Percentiles rank a stretch among this genome's conserved stretches.
Evolutionary conservation across 257 asterid species (phyloP).

Genomic region (Petrea volubilis): DNA sequence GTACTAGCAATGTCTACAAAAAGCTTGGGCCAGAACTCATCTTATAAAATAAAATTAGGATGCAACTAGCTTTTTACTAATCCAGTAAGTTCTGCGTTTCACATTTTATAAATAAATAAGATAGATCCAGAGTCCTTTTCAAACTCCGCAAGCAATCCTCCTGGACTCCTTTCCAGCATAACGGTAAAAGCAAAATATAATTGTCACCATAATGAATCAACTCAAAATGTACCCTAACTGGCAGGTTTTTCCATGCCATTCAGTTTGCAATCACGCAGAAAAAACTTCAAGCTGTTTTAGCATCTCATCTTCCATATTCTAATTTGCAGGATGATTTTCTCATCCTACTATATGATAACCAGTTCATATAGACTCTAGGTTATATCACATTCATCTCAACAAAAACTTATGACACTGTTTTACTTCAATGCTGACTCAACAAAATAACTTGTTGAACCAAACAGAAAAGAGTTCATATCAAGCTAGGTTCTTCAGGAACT

Average conservation of each 20-base stretch:
- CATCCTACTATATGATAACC: constrained; percentile 3
- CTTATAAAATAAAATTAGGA: background rate
- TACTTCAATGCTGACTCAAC: background rate
- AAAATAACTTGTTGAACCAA: background rate
- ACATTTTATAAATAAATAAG: background rate
- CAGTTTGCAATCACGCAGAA: background rate
- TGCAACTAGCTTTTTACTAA: background rate
- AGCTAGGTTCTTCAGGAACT: constrained; percentile 19
- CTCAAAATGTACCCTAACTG: background rate
- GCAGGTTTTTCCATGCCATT: background rate
- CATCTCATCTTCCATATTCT: constrained; percentile 10
- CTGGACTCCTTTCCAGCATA: background rate
- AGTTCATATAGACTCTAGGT: background rate
- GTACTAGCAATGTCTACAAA: background rate
- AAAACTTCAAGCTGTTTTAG: constrained; percentile 2
- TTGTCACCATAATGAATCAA: background rate
- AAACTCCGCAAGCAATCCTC: background rate
- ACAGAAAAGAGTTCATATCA: background rate
- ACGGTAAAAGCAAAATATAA: background rate
- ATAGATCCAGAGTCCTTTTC: background rate
- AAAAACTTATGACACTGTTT: background rate
- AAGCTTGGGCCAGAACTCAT: background rate
- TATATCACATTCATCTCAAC: background rate
- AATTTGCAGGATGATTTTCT: background rate
- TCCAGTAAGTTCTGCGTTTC: background rate